phyloP scores from a whole-genome alignment of 2,329 filamentous ascomycete species.

The Zelopaecilomyces penicillatus region DNA sequence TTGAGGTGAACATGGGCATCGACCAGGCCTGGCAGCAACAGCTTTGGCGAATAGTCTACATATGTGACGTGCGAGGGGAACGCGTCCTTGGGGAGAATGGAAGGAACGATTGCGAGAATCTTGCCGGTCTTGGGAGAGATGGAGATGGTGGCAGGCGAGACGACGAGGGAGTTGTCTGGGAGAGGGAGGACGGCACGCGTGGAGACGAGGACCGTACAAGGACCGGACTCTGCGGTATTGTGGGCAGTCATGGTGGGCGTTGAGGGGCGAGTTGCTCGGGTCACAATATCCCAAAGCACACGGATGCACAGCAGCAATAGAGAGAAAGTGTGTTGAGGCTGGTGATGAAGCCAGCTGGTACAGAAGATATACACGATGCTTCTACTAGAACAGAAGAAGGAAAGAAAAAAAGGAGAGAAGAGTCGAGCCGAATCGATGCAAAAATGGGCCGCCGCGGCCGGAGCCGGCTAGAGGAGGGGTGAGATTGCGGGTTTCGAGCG shows the following conservation, averaged over 20 bases:
- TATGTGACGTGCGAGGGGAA: conserved; percentile 71
- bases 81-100: conserved; percentile 62
- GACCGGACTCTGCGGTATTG: conserved; percentile 20
- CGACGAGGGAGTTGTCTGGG: conserved; percentile 47
- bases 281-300: too few relatives aligned
- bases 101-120: conserved; percentile 67
- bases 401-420: background rate
- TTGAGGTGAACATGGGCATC: conserved; percentile 98
- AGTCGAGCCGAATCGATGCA: background rate
- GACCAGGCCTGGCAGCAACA: conserved; percentile 84
- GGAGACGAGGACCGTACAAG: conserved; percentile 70
- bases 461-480: too few relatives aligned
- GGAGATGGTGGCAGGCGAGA: conserved; percentile 76
- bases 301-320: too few relatives aligned
- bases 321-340: too few relatives aligned
- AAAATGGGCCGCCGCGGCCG: too few relatives aligned
- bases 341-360: too few relatives aligned
- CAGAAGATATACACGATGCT: too few relatives aligned
- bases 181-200: conserved; percentile 74
- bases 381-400: background rate
- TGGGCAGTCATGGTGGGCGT: conserved; percentile 22
- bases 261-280: background rate
- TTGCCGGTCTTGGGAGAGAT: conserved; percentile 74
- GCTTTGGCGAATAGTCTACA: conserved; percentile 72
- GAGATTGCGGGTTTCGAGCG: too few relatives aligned